Percentiles rank a stretch among this genome's conserved stretches.
Evolutionary conservation across 1,284 basidiomycete genomes (phyloP).

Genomic region (Phellopilus nigrolimitatus): DNA sequence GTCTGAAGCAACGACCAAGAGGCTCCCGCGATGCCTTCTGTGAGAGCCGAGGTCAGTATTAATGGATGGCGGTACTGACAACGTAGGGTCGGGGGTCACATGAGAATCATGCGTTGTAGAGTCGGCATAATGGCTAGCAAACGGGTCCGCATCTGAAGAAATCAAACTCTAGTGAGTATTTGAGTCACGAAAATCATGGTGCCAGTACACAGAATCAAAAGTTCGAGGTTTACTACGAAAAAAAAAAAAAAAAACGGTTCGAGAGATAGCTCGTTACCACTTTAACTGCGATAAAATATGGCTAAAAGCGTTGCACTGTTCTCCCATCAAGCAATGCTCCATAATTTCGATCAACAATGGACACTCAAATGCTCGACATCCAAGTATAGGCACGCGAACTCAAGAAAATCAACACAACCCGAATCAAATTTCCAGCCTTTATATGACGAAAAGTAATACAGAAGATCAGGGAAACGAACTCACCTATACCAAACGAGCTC

Average conservation of each 20-base stretch:
- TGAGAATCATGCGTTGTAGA: constrained; percentile 6
- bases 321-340: too few relatives aligned
- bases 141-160: constrained; percentile 18
- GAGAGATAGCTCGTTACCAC: too few relatives aligned
- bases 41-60: not conserved
- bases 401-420: not conserved
- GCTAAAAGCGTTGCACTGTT: too few relatives aligned
- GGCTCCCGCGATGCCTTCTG: constrained; percentile 16
- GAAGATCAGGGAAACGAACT: constrained; percentile 3
- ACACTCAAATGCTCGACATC: too few relatives aligned
- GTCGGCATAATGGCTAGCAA: constrained; percentile 15
- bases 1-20: constrained; percentile 17
- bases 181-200: too few relatives aligned
- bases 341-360: too few relatives aligned
- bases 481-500: constrained; percentile 20
- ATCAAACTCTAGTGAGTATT: not conserved
- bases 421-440: too few relatives aligned
- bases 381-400: too few relatives aligned
- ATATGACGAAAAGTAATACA: not conserved
- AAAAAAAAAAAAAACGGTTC: too few relatives aligned
- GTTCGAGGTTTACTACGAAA: too few relatives aligned
- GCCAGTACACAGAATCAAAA: too few relatives aligned
- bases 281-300: too few relatives aligned
- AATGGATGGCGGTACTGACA: not conserved
- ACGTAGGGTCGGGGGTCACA: not conserved